Percentiles rank a stretch among this genome's conserved stretches.
These are phyloP conservation scores for Juglanconis sp. DNA, from an alignment of 2,329 filamentous ascomycete genomes.

Conservation along the genomic window DNA sequence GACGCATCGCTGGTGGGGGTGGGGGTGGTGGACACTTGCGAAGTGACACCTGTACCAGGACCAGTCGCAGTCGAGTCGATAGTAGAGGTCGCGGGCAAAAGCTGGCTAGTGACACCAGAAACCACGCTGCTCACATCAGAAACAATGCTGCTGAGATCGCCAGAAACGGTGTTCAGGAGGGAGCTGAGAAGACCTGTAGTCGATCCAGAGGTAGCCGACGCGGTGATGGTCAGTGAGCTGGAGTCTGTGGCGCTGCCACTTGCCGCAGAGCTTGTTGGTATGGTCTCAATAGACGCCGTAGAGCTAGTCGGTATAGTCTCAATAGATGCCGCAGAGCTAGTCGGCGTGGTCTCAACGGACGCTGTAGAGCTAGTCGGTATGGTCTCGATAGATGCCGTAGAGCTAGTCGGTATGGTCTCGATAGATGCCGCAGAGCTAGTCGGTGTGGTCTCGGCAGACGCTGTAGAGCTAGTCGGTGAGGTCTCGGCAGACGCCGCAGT, in stretches of 20 bases:
- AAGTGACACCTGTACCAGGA: neutral
- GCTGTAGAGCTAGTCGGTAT: too few relatives aligned
- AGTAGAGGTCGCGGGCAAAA: constrained; percentile 15
- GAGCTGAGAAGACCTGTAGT: constrained; percentile 13
- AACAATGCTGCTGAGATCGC: neutral
- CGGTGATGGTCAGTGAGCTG: too few relatives aligned
- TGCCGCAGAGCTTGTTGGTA: too few relatives aligned
- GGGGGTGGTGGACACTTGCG: neutral
- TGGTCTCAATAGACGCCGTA: too few relatives aligned
- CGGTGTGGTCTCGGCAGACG: neutral
- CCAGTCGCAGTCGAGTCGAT: constrained; percentile 9
- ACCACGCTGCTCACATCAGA: constrained; percentile 7
- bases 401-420: too few relatives aligned
- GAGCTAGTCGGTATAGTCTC: too few relatives aligned
- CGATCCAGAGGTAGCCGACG: constrained; percentile 22
- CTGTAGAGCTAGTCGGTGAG: neutral
- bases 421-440: constrained; percentile 21
- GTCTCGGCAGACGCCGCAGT: neutral
- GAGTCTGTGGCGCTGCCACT: too few relatives aligned
- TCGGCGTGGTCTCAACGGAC: too few relatives aligned
- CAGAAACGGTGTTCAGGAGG: constrained; percentile 15
- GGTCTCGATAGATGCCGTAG: too few relatives aligned
- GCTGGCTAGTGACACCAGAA: constrained; percentile 18
- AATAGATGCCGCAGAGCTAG: too few relatives aligned
- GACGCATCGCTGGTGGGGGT: neutral